Base-by-base conservation (phyloP, 352 stramenopile genomes). In the Pythium rhizo-oryzae region DNA sequence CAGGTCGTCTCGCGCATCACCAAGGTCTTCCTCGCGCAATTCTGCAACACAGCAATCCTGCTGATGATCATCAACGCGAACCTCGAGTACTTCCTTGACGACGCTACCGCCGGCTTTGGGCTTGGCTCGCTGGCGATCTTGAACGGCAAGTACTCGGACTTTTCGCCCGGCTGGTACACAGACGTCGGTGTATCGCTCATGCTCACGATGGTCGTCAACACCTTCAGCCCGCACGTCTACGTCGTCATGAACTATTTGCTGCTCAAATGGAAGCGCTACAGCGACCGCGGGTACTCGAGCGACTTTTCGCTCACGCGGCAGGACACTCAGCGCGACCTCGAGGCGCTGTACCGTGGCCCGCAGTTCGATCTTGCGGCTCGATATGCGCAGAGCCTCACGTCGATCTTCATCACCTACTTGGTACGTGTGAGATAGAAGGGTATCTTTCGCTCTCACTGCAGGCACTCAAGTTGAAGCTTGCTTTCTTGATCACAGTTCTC, bases 201-300 rank as follows among this genome's bases (percentile, higher is more conserved):
- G 73, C 81, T 95, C 52, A 93, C 87, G 33, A 92, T 92, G 82
- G 79, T 95, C 59, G 74, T 93, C 64, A 95, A 95, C 65, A 86
- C 81, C n/a, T 80, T 92, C 55, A 90, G 78, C 61, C 84, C 79
- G 0, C 87, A 95, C 60, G 62, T 82, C 4, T 89, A 81, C 65
- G 75, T 87, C 18, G 55, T 95, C 13, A 63, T 84, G 39, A 77
- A 79, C 49, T 95, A 89, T 65, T 12, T 89, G 1, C 35, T 70
- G 18, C 69, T 89, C 33, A 79, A 91, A 49, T 65, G 73, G 19
- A 70, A 79, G 21, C 84, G 85, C 12, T 90, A 80, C 30, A 58
- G 71, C 19, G 87, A 95, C 55, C 85, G 87, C 28, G 69, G 84
- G 2, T 89, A 77, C 61, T 85, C 84, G 19, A 87, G 87, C 59